Evolutionary conservation across 257 asterid species (phyloP).

Genomic region (Plectranthus barbatus): DNA sequence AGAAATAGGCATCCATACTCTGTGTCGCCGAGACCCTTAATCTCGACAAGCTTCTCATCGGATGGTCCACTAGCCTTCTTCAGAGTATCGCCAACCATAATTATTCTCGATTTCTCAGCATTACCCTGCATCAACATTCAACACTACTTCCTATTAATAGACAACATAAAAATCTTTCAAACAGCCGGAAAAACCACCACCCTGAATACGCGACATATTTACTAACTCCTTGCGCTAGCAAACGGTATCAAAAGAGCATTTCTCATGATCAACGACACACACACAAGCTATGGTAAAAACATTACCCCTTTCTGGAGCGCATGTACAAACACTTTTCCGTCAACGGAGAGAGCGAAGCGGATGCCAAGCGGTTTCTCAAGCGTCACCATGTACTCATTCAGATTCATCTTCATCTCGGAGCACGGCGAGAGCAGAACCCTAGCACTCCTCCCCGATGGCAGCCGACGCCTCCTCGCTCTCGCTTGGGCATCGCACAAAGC

Average conservation of each 20-base stretch:
- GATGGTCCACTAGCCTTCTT: slow-evolving; percentile 70
- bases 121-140: slow-evolving; percentile 49
- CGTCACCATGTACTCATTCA: slow-evolving; percentile 82
- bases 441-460: neutral
- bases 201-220: neutral
- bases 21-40: slow-evolving; percentile 64
- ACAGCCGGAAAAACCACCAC: neutral
- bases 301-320: slow-evolving; percentile 91
- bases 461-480: slow-evolving; percentile 13
- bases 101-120: slow-evolving; percentile 87
- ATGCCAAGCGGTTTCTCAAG: slow-evolving; percentile 88
- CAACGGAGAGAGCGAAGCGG: slow-evolving; percentile 75
- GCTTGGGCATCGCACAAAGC: slow-evolving; percentile 18
- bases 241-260: neutral
- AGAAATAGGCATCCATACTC: slow-evolving; percentile 45
- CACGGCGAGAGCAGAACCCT: slow-evolving; percentile 38
- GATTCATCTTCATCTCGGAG: slow-evolving; percentile 55
- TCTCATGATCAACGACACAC: neutral
- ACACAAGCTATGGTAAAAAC: neutral
- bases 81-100: slow-evolving; percentile 92
- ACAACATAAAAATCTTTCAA: neutral
- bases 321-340: slow-evolving; percentile 78
- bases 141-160: slow-evolving; percentile 1
- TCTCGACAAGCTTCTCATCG: slow-evolving; percentile 56
- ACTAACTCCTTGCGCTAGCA: neutral